Evolutionary conservation across 2,329 filamentous ascomycete genomes (phyloP).

Genomic region (Ophiostoma ips): DNA sequence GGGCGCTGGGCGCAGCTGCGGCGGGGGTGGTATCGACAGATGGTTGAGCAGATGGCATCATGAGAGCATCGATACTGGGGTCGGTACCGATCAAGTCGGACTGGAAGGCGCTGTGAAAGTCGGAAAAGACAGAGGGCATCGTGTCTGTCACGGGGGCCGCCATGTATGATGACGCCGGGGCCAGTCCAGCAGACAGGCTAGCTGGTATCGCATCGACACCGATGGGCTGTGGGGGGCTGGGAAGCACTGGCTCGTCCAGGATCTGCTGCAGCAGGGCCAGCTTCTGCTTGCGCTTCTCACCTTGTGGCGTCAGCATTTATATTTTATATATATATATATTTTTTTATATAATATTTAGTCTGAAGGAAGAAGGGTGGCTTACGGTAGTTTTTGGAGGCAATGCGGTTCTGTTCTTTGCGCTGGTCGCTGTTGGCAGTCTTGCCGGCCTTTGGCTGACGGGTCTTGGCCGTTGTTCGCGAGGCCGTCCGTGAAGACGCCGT

Average conservation of each 20-base stretch:
- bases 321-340: neutral
- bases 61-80: neutral
- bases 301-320: slow-evolving; percentile 18
- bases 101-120: neutral
- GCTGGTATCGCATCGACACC: neutral
- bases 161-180: neutral
- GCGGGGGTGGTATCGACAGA: neutral
- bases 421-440: slow-evolving; percentile 13
- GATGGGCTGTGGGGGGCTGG: neutral
- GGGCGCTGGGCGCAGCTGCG: neutral
- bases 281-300: slow-evolving; percentile 30
- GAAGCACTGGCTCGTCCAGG: slow-evolving; percentile 12
- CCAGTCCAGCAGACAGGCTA: neutral
- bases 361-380: neutral
- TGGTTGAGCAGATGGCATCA: no score
- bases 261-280: slow-evolving; percentile 27
- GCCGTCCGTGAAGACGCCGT: no score
- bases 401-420: slow-evolving; percentile 17
- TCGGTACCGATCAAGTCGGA: neutral
- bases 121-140: neutral
- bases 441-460: neutral
- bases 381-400: slow-evolving; percentile 17
- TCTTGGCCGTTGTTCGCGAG: no score
- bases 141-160: neutral
- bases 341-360: no score